Percentiles rank a stretch among this genome's conserved stretches.
phyloP scores from a whole-genome alignment of 495 filamentous ascomycete genomes.

The Thermochaetoides thermophila region DNA sequence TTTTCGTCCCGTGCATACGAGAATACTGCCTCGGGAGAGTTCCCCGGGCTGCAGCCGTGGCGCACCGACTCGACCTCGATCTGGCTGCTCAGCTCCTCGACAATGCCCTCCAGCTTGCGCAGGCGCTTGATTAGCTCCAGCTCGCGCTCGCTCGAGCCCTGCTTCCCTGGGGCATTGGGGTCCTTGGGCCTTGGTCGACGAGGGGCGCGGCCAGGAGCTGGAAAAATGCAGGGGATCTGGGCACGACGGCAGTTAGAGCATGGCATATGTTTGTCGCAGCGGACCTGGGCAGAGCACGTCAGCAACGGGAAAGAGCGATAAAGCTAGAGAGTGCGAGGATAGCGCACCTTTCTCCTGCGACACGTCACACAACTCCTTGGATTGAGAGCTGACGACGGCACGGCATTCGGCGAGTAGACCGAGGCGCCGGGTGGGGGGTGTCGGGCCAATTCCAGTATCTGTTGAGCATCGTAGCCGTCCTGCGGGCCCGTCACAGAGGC shows the following conservation, averaged over 20 bases:
- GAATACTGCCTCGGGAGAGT: constrained; percentile 23
- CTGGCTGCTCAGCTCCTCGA: constrained; percentile 44
- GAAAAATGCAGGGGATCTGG: constrained; percentile 70
- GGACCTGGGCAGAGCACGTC: constrained; percentile 17
- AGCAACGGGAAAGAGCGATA: not conserved
- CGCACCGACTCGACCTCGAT: constrained; percentile 33
- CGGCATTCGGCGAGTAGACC: constrained; percentile 28
- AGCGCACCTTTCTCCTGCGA: constrained; percentile 58
- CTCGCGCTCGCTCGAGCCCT: constrained; percentile 42
- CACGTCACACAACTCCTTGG: constrained; percentile 75
- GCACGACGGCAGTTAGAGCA: constrained; percentile 75
- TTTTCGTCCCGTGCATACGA: constrained; percentile 8
- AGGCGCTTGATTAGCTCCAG: constrained; percentile 65
- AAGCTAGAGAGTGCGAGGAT: not conserved
- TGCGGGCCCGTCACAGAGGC: constrained; percentile 8
- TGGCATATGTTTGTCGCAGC: constrained; percentile 71
- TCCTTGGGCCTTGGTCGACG: constrained; percentile 48
- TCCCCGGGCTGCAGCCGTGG: constrained; percentile 21
- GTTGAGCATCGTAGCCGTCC: constrained; percentile 42
- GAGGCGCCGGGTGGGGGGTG: constrained; percentile 51
- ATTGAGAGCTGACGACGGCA: constrained; percentile 31
- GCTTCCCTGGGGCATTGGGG: constrained; percentile 35
- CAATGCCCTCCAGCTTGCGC: constrained; percentile 67
- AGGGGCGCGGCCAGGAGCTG: constrained; percentile 66
- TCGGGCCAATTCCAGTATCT: constrained; percentile 43